Conservation (phyloP, 1,139 yeast species). For the Candida sojae region DNA sequence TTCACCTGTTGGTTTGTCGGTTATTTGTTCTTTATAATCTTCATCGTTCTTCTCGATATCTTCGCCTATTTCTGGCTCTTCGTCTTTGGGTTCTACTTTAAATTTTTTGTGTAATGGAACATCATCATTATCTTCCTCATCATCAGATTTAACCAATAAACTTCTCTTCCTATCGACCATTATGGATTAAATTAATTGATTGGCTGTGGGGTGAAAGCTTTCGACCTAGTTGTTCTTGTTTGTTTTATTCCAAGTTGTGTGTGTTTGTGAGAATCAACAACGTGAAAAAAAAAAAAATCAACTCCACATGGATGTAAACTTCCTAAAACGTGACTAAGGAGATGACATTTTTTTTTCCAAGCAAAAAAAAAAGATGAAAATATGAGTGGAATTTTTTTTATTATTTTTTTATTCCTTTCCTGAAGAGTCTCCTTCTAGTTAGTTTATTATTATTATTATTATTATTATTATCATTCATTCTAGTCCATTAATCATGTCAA, state of each 20-base stretch:
- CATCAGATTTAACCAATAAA: conserved; percentile 28
- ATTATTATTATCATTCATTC: too few species aligned
- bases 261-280: conserved; percentile 1
- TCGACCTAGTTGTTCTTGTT: background rate
- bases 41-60: conserved; percentile 10
- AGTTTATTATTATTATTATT: too few species aligned
- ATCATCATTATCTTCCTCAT: conserved; percentile 40
- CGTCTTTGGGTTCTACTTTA: conserved; percentile 17
- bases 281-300: conserved; percentile 1
- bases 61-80: conserved; percentile 13
- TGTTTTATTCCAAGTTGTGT: background rate
- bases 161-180: conserved; percentile 38
- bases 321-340: conserved; percentile 4
- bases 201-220: background rate
- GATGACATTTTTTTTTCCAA: background rate
- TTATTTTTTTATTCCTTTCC: background rate
- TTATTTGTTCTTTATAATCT: conserved; percentile 12
- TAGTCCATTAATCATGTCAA: conserved; percentile 43
- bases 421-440: too few species aligned
- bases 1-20: conserved; percentile 20
- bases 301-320: background rate
- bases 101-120: conserved; percentile 37
- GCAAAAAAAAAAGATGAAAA: background rate
- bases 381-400: background rate
- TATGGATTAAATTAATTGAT: background rate